Base-by-base conservation (phyloP, 257 asterid species). In the Sherardia arvensis region DNA sequence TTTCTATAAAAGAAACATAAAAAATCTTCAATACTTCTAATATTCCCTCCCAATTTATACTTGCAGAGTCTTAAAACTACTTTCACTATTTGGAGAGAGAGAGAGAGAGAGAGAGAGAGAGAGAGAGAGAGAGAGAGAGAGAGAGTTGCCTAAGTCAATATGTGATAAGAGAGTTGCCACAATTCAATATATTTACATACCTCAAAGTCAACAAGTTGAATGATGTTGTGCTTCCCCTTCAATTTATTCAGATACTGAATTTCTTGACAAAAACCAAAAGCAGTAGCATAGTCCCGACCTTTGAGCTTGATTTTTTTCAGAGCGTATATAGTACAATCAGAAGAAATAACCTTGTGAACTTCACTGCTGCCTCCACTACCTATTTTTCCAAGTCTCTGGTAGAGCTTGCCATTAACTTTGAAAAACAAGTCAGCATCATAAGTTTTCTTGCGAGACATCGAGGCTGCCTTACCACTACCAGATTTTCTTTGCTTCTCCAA, bases 281-380 rank as follows among this genome's bases (percentile, higher is more conserved):
- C 96, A 43, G 99, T 89, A 67, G 95, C 96, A 77, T 87, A 87
- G 69, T 93, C 99, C 69, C 97, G 99, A 48, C 99, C 99, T 83
- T 84, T 92, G 64, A 93, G 97, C 76, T 85, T 90, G 71, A 93
- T 93, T 77, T 79, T 89, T 81, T 93, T 93, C 73, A 93, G 76
- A 66, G 99, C 99, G 76, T 84, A 93, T 65, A 93, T 93, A 36
- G 70, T 73, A 79, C 99, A 90, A 73, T 93, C 99, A 23, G 95
- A 82, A 69, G 99, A 81, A 75, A 93, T 93, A 68, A 90, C 99
- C 71, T 93, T 93, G 87, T 93, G 99, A 73, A 93, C 99, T 81
- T 93, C 99, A 71, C 99, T 93, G 78, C 97, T 89, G 64, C 99
- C 99, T 65, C 97, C 99, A 61, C 99, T 93, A 47, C 99, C 99